Evolutionary conservation across 495 filamentous ascomycete species (phyloP).

Genomic region (Neurospora pannonica): DNA sequence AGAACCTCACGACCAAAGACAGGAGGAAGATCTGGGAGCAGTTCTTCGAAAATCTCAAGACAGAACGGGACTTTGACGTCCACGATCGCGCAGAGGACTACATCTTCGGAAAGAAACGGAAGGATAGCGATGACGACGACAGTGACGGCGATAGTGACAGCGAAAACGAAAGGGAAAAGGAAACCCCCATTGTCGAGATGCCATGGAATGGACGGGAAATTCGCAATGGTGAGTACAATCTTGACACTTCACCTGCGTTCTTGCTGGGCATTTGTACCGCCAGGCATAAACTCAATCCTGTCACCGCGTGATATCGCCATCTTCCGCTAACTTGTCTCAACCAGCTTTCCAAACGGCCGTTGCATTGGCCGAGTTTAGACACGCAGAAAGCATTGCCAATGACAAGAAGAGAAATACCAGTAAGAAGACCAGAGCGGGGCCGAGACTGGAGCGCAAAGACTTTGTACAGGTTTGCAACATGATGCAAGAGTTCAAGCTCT

Average conservation of each 20-base stretch:
- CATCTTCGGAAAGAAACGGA: too few relatives aligned
- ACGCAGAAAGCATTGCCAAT: neutral
- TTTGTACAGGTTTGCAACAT: neutral
- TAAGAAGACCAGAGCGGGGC: neutral
- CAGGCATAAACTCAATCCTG: too few relatives aligned
- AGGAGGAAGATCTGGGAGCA: constrained; percentile 10
- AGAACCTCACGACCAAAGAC: constrained; percentile 13
- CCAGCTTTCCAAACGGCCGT: constrained; percentile 35
- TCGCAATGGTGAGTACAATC: constrained; percentile 28
- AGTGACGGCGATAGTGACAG: too few relatives aligned
- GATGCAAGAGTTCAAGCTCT: neutral
- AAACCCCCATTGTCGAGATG: too few relatives aligned
- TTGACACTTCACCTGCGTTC: too few relatives aligned
- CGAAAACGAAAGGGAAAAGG: too few relatives aligned
- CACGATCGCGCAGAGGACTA: constrained; percentile 8
- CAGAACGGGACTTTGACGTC: constrained; percentile 7
- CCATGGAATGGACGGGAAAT: constrained; percentile 41
- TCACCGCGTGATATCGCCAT: too few relatives aligned
- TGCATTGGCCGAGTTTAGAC: constrained; percentile 20
- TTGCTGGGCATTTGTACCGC: too few relatives aligned
- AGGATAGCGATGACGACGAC: too few relatives aligned
- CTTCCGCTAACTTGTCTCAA: too few relatives aligned
- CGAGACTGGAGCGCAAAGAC: neutral
- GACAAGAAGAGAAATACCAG: neutral
- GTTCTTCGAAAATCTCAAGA: constrained; percentile 9